Conservation (phyloP, 345 rosid species). For the Bruguiera sexangula region DNA sequence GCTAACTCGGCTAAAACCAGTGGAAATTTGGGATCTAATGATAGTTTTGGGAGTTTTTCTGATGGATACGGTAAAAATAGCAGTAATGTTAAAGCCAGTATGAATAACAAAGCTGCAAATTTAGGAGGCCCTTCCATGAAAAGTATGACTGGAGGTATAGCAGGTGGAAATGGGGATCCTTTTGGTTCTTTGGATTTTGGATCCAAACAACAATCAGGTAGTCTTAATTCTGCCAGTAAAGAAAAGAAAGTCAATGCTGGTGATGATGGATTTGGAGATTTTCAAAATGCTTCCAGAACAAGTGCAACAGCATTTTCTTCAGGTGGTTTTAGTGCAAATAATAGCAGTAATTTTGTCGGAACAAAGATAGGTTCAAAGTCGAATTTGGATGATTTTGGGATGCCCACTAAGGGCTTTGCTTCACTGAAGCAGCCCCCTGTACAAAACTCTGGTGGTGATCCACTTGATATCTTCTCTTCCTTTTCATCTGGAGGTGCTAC, state of each 20-base stretch:
- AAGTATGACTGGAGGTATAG: conserved; percentile 43
- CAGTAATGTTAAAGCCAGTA: conserved; percentile 23
- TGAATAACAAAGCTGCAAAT: conserved; percentile 36
- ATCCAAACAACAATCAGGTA: conserved; percentile 44
- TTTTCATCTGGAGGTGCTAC: conserved; percentile 42
- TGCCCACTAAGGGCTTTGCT: conserved; percentile 37
- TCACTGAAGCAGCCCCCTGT: conserved; percentile 42
- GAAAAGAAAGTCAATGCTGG: conserved; percentile 27
- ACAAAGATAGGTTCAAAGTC: conserved; percentile 29
- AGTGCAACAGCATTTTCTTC: conserved; percentile 40
- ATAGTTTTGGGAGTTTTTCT: conserved; percentile 29
- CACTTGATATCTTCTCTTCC: conserved; percentile 56
- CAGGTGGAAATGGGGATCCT: conserved; percentile 56
- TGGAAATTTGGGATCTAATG: conserved; percentile 46
- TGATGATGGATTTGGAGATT: conserved; percentile 49
- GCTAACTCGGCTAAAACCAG: conserved; percentile 36
- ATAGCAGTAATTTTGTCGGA: conserved; percentile 32
- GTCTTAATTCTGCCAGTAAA: conserved; percentile 50
- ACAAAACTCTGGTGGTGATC: conserved; percentile 46
- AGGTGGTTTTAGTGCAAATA: conserved; percentile 38
- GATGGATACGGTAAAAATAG: conserved; percentile 39
- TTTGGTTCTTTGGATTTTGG: conserved; percentile 73
- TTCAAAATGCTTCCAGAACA: conserved; percentile 53
- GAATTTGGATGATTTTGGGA: conserved; percentile 50
- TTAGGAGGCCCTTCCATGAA: conserved; percentile 66